These are phyloP conservation scores for Plasmodium inui DNA, from an alignment of 169 alveolate species.

Conservation along the genomic window DNA sequence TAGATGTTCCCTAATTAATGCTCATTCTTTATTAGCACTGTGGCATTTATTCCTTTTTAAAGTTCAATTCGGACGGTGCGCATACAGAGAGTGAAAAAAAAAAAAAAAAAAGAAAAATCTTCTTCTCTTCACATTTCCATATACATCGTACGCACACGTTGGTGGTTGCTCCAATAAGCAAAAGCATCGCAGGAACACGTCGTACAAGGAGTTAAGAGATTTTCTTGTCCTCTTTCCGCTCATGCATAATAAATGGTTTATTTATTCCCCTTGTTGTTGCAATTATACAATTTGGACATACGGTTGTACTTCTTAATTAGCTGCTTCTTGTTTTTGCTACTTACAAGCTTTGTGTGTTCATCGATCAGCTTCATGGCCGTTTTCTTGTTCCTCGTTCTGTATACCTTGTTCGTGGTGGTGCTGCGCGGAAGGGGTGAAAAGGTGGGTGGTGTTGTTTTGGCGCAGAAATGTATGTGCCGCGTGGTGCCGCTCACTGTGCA, in stretches of 20 bases:
- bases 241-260: constrained; percentile 1
- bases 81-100: not conserved
- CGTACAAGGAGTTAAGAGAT: not conserved
- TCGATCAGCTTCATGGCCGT: constrained; percentile 21
- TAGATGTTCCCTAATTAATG: not conserved
- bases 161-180: not conserved
- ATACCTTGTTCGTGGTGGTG: not conserved
- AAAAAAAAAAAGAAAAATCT: not conserved
- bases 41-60: not conserved
- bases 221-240: not conserved
- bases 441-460: not conserved
- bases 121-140: not conserved
- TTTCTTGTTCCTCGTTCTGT: constrained; percentile 12
- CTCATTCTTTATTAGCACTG: not conserved
- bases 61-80: not conserved
- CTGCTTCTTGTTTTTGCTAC: not conserved
- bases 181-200: not conserved
- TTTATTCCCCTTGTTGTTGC: constrained; percentile 10
- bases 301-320: constrained; percentile 50
- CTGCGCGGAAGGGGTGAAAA: constrained; percentile 7
- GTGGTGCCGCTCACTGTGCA: not conserved
- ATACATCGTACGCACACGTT: not conserved
- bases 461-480: not conserved
- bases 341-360: constrained; percentile 1
- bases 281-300: constrained; percentile 19